Conservation (phyloP, 192 early-diverging fungal genomes). For the Jimgerdemannia flammicorona region DNA sequence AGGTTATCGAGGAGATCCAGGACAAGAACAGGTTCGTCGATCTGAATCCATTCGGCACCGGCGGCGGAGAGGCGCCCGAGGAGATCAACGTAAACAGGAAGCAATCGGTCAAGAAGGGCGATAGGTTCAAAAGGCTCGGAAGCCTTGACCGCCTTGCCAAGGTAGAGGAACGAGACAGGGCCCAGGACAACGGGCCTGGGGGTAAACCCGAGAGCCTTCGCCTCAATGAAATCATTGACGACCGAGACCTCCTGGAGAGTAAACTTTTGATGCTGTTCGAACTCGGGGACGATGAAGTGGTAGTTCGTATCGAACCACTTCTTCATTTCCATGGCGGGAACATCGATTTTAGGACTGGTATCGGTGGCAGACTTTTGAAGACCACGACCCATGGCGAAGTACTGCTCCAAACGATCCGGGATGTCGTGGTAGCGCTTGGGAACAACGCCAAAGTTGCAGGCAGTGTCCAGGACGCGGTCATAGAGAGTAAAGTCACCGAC, state of each 20-base stretch:
- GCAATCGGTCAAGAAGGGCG: constrained; percentile 66
- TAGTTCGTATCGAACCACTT: constrained; percentile 99
- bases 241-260: constrained; percentile 63
- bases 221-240: constrained; percentile 85
- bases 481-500: constrained; percentile 95
- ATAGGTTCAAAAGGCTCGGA: constrained; percentile 65
- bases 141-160: constrained; percentile 80
- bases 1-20: constrained; percentile 53
- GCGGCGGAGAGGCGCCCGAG: constrained; percentile 66
- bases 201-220: constrained; percentile 84
- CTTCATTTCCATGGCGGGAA: constrained; percentile 97
- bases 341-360: constrained; percentile 72
- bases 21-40: constrained; percentile 80
- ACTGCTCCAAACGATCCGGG: constrained; percentile 63
- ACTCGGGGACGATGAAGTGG: constrained; percentile 82
- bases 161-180: constrained; percentile 83
- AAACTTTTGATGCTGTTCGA: constrained; percentile 74
- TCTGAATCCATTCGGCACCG: constrained; percentile 81
- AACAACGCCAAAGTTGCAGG: constrained; percentile 55
- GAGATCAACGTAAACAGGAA: constrained; percentile 80
- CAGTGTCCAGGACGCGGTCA: constrained; percentile 67
- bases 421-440: constrained; percentile 53
- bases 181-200: constrained; percentile 93
- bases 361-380: constrained; percentile 66
- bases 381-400: constrained; percentile 99